Evolutionary conservation across 2,329 filamentous ascomycete species (phyloP).

Genomic region (Fusarium neocosmosporiellum): DNA sequence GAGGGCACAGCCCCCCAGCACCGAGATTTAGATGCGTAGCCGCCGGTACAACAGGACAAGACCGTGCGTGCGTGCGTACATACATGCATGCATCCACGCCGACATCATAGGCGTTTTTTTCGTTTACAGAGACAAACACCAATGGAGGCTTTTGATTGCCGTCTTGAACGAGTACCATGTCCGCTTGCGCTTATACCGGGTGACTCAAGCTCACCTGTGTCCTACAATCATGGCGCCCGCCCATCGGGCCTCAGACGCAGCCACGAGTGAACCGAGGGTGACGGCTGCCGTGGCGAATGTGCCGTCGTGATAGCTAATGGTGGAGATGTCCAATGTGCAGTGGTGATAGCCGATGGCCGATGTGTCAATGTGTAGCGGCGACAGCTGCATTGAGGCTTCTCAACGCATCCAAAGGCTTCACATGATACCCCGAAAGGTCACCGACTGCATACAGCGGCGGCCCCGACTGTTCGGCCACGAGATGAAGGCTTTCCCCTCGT

Average conservation of each 20-base stretch:
- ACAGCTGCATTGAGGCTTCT: neutral
- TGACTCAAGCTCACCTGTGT: neutral
- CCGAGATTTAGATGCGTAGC: neutral
- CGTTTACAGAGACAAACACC: neutral
- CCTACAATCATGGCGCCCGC: neutral
- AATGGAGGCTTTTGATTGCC: neutral
- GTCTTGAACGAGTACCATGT: neutral
- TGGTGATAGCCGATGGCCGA: neutral
- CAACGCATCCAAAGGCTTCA: neutral
- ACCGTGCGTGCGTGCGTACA: neutral
- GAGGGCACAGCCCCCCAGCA: neutral
- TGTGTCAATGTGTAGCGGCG: neutral
- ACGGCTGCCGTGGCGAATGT: neutral
- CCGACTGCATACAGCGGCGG: conserved; percentile 18
- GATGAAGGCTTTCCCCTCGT: neutral
- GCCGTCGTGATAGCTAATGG: neutral
- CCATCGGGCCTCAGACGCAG: neutral
- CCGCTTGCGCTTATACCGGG: neutral
- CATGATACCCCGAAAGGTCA: conserved; percentile 17
- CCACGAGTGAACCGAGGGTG: neutral
- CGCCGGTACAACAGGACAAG: neutral
- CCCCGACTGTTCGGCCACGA: conserved; percentile 21
- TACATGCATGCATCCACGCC: neutral
- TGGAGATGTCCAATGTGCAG: neutral
- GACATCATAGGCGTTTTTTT: neutral